A percentile compares a stretch with the other conserved stretches of the same genome.
Evolutionary conservation across 1,284 basidiomycete genomes (phyloP).

Genomic region (Papiliotrema terrestris): DNA sequence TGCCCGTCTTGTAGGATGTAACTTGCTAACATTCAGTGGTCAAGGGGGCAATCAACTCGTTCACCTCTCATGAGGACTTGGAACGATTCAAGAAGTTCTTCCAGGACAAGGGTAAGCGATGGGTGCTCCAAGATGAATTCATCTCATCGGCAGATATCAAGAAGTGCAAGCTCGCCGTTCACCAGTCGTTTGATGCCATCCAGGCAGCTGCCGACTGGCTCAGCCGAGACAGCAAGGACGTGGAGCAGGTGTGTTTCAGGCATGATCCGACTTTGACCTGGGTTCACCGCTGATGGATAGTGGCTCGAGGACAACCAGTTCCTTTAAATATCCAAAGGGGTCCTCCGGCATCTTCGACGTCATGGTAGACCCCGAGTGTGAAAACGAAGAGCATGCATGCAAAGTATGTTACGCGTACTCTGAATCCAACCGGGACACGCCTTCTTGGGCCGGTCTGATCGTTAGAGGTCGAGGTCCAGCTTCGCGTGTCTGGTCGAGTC

Average conservation of each 20-base stretch:
- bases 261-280: background rate
- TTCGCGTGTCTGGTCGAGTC: no score
- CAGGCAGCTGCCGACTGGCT: slow-evolving; percentile 55
- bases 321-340: slow-evolving; percentile 24
- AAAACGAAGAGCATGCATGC: no score
- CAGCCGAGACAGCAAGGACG: slow-evolving; percentile 52
- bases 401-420: no score
- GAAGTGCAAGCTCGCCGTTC: slow-evolving; percentile 52
- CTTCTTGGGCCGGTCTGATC: no score
- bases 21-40: slow-evolving; percentile 35
- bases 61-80: slow-evolving; percentile 69
- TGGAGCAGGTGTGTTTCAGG: slow-evolving; percentile 42
- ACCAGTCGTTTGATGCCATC: slow-evolving; percentile 56
- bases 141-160: slow-evolving; percentile 34
- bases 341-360: no score
- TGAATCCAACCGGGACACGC: no score
- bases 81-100: slow-evolving; percentile 68
- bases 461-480: no score
- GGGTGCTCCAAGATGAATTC: background rate
- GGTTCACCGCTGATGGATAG: slow-evolving; percentile 13
- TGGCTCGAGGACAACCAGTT: slow-evolving; percentile 59
- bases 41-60: slow-evolving; percentile 58
- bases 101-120: slow-evolving; percentile 44
- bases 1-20: background rate
- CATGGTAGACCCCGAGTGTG: no score